phyloP scores from a whole-genome alignment of 805 yeast species.

The Candida coquimbonensis region DNA sequence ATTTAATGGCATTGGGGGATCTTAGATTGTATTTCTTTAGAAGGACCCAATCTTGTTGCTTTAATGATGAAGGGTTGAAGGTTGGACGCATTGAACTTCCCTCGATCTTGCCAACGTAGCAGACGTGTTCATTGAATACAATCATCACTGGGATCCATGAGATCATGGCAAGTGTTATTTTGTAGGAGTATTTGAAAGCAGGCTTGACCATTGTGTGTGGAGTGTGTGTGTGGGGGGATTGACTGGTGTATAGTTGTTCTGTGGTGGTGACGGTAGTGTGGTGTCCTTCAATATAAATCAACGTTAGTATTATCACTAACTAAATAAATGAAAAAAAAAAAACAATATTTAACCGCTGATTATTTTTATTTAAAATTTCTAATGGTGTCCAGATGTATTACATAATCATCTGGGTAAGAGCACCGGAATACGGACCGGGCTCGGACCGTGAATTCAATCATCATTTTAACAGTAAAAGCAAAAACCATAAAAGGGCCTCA shows the following conservation, averaged over 20 bases:
- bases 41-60: conserved; percentile 52
- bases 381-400: no score
- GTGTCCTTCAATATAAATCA: no score
- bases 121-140: conserved; percentile 61
- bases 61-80: conserved; percentile 56
- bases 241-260: no score
- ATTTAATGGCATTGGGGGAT: conserved; percentile 36
- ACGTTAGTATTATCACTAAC: no score
- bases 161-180: conserved; percentile 30
- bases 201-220: background rate
- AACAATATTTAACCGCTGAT: no score
- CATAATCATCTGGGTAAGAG: no score
- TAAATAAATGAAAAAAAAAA: no score
- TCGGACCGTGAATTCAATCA: background rate
- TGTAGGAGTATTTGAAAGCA: conserved; percentile 23
- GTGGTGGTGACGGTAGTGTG: no score
- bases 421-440: no score
- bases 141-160: conserved; percentile 80
- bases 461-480: no score
- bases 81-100: conserved; percentile 91
- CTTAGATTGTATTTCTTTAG: conserved; percentile 59
- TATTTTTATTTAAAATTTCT: no score
- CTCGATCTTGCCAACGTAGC: conserved; percentile 63
- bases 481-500: background rate
- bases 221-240: background rate